phyloP scores from a whole-genome alignment of 2,329 filamentous ascomycete genomes.

The Penicillium sp. region DNA sequence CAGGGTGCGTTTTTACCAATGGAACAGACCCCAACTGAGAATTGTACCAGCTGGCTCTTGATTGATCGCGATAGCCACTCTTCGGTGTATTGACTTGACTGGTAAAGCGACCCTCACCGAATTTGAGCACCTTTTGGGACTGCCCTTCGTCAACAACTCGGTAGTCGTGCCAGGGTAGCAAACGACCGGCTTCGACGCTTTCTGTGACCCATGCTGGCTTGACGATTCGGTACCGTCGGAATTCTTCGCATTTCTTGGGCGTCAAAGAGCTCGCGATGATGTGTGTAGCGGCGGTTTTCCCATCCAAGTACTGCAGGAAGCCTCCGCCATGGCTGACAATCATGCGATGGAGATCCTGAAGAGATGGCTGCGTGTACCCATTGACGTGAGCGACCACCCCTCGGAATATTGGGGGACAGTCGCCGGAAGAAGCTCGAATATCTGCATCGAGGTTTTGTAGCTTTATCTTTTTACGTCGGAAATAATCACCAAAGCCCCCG shows the following conservation, averaged over 20 bases:
- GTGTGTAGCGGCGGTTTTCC: constrained; percentile 90
- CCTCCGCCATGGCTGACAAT: constrained; percentile 91
- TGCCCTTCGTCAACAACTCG: constrained; percentile 78
- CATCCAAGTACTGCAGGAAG: constrained; percentile 90
- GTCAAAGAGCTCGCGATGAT: constrained; percentile 88
- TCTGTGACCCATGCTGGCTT: constrained; percentile 94
- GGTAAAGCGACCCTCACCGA: constrained; percentile 57
- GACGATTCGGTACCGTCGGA: constrained; percentile 79
- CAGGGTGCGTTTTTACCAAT: constrained; percentile 23
- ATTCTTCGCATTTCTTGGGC: constrained; percentile 88
- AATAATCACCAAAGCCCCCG: constrained; percentile 85
- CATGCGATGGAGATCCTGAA: constrained; percentile 80
- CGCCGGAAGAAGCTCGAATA: constrained; percentile 60
- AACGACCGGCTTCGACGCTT: constrained; percentile 70
- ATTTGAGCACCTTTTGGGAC: constrained; percentile 69
- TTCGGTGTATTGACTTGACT: constrained; percentile 58
- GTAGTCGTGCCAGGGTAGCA: constrained; percentile 82
- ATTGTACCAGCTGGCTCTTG: constrained; percentile 75
- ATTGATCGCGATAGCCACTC: constrained; percentile 72
- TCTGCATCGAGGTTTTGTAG: constrained; percentile 89
- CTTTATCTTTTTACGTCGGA: constrained; percentile 93
- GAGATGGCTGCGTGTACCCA: constrained; percentile 89
- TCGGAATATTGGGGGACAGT: constrained; percentile 80
- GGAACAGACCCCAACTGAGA: constrained; percentile 53
- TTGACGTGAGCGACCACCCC: constrained; percentile 88